Evolutionary conservation across 78 protist genomes (phyloP).

Genomic region (Neovahlkampfia damariscottae): DNA sequence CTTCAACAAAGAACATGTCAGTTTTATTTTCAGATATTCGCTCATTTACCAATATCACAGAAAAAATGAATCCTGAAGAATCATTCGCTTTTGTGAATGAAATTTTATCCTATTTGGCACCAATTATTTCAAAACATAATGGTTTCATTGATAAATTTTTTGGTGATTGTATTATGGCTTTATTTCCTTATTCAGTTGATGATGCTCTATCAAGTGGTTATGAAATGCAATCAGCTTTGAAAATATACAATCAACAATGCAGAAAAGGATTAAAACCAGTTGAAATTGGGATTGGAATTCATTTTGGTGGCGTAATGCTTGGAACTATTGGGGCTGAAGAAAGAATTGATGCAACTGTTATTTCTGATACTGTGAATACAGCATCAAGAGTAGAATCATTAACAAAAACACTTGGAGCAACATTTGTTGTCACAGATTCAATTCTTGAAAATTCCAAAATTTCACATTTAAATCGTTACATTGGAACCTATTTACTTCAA

Average conservation of each 20-base stretch:
- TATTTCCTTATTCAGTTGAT: slow-evolving; percentile 16
- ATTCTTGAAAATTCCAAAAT: no score
- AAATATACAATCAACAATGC: no score
- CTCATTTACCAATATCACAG: no score
- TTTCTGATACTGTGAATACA: slow-evolving; percentile 30
- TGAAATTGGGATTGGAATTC: slow-evolving; percentile 29
- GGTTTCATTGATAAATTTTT: slow-evolving; percentile 37
- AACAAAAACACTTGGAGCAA: neutral
- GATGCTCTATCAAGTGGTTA: neutral
- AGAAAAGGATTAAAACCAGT: neutral
- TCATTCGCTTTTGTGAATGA: no score
- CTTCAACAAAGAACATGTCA: no score
- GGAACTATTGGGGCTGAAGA: slow-evolving; percentile 26
- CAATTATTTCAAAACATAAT: no score
- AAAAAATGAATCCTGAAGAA: no score
- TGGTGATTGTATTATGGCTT: slow-evolving; percentile 25
- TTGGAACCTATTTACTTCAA: no score
- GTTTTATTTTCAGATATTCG: no score
- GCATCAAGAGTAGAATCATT: slow-evolving; percentile 27
- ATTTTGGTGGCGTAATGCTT: slow-evolving; percentile 18
- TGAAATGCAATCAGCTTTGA: slow-evolving; percentile 1
- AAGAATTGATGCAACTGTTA: slow-evolving; percentile 27
- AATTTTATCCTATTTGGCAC: no score
- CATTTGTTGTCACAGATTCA: neutral
- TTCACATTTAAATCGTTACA: no score